A percentile compares a stretch with the other conserved stretches of the same genome.
These are phyloP conservation scores for Chaetomium cochliodes DNA, from an alignment of 495 filamentous ascomycete genomes.

Conservation along the genomic window DNA sequence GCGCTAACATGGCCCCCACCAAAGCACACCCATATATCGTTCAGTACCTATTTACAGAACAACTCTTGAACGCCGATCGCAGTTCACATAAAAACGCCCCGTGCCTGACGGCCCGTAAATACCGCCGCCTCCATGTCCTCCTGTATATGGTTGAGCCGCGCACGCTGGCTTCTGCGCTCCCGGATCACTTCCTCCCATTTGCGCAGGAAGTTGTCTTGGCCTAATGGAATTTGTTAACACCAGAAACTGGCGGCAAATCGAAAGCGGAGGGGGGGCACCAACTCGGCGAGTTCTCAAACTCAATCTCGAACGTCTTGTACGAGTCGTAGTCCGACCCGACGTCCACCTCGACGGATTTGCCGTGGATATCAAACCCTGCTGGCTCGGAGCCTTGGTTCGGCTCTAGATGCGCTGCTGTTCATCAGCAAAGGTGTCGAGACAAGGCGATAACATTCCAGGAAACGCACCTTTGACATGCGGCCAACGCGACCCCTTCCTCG, in stretches of 20 bases:
- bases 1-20: background rate
- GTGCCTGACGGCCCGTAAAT: constrained; percentile 35
- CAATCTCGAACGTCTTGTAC: constrained; percentile 42
- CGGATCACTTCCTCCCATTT: constrained; percentile 40
- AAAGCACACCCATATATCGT: background rate
- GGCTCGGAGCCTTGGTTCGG: constrained; percentile 27
- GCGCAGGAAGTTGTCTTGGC: constrained; percentile 36
- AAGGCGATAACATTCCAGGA: background rate
- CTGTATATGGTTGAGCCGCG: constrained; percentile 31
- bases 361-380: constrained; percentile 36
- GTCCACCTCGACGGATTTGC: constrained; percentile 30
- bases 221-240: constrained; percentile 14
- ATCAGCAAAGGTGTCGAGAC: background rate
- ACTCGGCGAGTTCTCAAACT: constrained; percentile 42
- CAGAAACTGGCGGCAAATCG: too few species aligned
- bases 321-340: constrained; percentile 32
- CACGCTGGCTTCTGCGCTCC: constrained; percentile 32
- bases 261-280: constrained; percentile 2
- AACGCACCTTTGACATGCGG: constrained; percentile 33
- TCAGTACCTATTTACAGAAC: background rate
- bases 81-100: constrained; percentile 24
- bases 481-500: constrained; percentile 32
- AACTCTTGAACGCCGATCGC: too few species aligned
- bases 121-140: constrained; percentile 35
- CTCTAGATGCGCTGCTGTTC: constrained; percentile 27